Conservation (phyloP, 805 yeast genomes). For the Candida maris region DNA sequence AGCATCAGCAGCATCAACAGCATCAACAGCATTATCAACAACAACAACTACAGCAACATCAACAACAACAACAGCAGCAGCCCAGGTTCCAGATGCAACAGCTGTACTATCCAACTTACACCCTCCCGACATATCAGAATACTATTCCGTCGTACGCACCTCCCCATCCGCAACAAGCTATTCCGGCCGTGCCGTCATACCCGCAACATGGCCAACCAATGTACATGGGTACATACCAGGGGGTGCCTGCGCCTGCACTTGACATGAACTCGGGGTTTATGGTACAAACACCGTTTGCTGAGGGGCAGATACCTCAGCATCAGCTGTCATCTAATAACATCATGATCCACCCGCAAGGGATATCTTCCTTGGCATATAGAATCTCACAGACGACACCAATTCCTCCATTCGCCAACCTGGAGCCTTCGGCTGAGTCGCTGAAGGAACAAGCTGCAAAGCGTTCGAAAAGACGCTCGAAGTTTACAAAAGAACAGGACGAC, state of each 20-base stretch:
- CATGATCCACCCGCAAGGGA: constrained; percentile 12
- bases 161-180: background rate
- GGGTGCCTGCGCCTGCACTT: too few species aligned
- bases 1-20: constrained; percentile 4
- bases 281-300: too few species aligned
- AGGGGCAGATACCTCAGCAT: too few species aligned
- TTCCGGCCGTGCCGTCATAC: constrained; percentile 1
- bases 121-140: too few species aligned
- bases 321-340: constrained; percentile 6
- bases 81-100: background rate
- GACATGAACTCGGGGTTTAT: too few species aligned
- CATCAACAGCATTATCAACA: constrained; percentile 7
- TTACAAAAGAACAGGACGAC: constrained; percentile 63
- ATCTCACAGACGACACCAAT: constrained; percentile 25
- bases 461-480: constrained; percentile 62
- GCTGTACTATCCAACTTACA: background rate
- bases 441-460: constrained; percentile 37
- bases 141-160: too few species aligned
- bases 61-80: constrained; percentile 8
- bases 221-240: too few species aligned
- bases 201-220: too few species aligned
- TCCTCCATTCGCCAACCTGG: constrained; percentile 27
- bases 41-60: constrained; percentile 7
- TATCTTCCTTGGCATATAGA: constrained; percentile 21
- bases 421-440: constrained; percentile 22